Evolutionary conservation across 1,284 basidiomycete species (phyloP), one percentile per base, ranked within the genome.

Genomic region (Cryptococcus sp.): DNA sequence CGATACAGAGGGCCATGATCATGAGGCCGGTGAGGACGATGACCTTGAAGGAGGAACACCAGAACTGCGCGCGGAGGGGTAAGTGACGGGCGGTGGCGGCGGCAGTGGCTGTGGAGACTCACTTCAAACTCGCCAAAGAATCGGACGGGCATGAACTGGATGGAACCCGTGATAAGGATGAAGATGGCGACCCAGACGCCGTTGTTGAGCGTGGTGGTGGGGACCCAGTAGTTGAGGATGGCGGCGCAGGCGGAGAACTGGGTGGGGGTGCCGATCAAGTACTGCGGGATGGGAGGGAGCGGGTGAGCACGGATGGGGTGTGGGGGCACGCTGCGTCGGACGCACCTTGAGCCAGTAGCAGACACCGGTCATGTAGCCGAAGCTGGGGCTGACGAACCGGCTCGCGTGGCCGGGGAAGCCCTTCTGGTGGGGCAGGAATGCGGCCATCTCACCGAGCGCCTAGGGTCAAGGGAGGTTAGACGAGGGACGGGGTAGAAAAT

Each of bases 11-110:
- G 43, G 87, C 87, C 56, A 81, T 79, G 54, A 88, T 64, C 55
- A 89, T 82, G 48, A 87, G 77, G 18, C 83, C 81, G 35, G 80
- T 80, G 59, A 88, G 86, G 0, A 86, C 87, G 51, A 87, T 76
- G 23, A 90, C 84, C 76, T 89, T 89, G 73, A 89, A 50, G 8
- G 56, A 54, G 4, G 59, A 61, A 40, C 51, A 54, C 51, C 56
- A 61, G 39, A 61, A 57, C 50, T 59, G n/a, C 33, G 28, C 4
- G 28, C 9, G 28, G 28, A 9, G 4, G 40, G 42, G 42, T 23
- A 4, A 28, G 51, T 18, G 7, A 46, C 8, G 21, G 20, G 40
- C 40, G 4, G n/a, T 20, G n/a, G n/a, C n/a, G n/a, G n/a, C n/a
- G n/a, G n/a, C n/a, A n/a, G n/a, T n/a, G n/a, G 36, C 37, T 12